Evolutionary conservation across 257 asterid genomes (phyloP).

Genomic region (Agastache rugosa): DNA sequence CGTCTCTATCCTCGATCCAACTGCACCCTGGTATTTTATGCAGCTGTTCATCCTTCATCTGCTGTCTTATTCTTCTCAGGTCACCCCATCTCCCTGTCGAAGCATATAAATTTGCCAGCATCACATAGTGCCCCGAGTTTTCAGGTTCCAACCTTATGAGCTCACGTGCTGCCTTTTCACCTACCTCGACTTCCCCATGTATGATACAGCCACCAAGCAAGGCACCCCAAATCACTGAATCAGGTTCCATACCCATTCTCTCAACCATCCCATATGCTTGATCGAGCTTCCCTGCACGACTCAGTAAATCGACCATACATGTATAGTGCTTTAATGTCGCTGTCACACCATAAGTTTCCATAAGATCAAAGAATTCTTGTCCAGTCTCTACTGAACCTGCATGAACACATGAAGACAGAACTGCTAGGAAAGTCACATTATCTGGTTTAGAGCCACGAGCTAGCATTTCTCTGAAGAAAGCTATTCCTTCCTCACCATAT

Average conservation of each 20-base stretch:
- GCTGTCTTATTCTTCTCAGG: constrained; percentile 56
- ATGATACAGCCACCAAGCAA: constrained; percentile 77
- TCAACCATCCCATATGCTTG: constrained; percentile 53
- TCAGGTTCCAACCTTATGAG: constrained; percentile 66
- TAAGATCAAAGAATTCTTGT: constrained; percentile 57
- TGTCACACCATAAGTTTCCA: constrained; percentile 55
- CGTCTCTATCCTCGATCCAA: constrained; percentile 80
- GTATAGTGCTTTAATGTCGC: constrained; percentile 78
- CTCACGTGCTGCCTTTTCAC: constrained; percentile 70
- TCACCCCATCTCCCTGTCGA: constrained; percentile 73
- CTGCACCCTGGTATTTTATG: constrained; percentile 83
- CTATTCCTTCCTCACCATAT: constrained; percentile 66
- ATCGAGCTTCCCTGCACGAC: constrained; percentile 67
- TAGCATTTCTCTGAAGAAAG: constrained; percentile 58
- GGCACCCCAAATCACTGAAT: constrained; percentile 81
- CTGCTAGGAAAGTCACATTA: constrained; percentile 67
- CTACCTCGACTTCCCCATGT: constrained; percentile 62
- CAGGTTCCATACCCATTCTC: constrained; percentile 58
- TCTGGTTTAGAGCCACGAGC: constrained; percentile 63
- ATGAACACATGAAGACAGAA: constrained; percentile 77
- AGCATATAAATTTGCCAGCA: constrained; percentile 83
- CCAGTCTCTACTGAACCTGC: constrained; percentile 69
- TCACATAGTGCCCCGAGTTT: constrained; percentile 62
- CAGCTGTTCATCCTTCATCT: constrained; percentile 54
- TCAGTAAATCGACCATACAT: constrained; percentile 78